Evolutionary conservation across 345 rosid genomes (phyloP), one percentile per base, ranked within the genome.

Genomic region (Ceriops tagal): DNA sequence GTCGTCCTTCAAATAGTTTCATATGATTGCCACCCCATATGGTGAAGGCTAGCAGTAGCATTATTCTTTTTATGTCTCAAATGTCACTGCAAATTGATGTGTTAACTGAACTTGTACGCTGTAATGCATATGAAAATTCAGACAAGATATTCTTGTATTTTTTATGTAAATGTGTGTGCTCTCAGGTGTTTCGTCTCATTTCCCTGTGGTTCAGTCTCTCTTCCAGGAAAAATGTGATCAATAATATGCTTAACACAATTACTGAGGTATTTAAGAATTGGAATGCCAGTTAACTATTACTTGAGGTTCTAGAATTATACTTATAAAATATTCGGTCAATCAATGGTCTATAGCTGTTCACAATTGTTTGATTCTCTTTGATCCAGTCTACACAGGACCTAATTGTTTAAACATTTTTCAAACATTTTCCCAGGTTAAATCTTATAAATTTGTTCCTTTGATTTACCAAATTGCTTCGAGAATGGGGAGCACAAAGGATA

Each of bases 381-480:
- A 30, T 53, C 6, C 28, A 18, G 34, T 39, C 4, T 8, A 0
- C 49, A 21, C 21, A 9, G 10, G 21, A 46, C 28, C 13, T 28
- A 15, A 60, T 71, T 27, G 11, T 7, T 22, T 71, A 30, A 4
- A 46, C 18, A 6, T 53, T 28, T 51, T 62, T 47, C 47, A 46
- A 67, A 75, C 46, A 5, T 69, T 62, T 31, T 71, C 79, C 57
- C 81, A 93, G 98, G 97, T 91, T 75, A 96, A 89, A 69, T 87
- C 97, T 53, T 91, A 89, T 82, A 93, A 93, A 77, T 93, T 91
- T 83, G 81, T 93, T 59, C 97, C 97, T 1, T 83, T 91, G 65
- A 88, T 88, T 30, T 93, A 93, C 78, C 98, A 93, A 83, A 91
- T 93, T 83, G 98, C 98, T 72, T 93, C 98, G 71, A 85, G 98